Evolutionary conservation across 164 flowering plant genomes (phyloP), one percentile per base, ranked within the genome.

Genomic region (Amborella trichopoda): DNA sequence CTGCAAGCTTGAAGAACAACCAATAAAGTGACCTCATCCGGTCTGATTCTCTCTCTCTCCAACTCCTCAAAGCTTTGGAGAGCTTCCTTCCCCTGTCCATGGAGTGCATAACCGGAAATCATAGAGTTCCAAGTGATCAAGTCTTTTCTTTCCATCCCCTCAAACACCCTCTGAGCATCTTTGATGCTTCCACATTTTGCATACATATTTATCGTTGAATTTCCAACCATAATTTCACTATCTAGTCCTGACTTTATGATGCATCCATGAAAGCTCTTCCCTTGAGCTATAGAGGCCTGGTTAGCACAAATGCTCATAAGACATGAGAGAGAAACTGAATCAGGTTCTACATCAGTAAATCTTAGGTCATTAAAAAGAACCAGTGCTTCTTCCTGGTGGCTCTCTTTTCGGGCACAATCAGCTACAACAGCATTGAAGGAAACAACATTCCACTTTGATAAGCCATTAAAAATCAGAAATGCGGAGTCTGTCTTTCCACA

Each of bases 111-210:
- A 14, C 58, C 62, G 22, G 71, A 67, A 30, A 67, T 25, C 28
- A 63, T 59, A 8, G 65, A 50, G 41, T 67, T 63, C 68, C 65
- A 59, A 22, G 62, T 62, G 28, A 63, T 38, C 0, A 22, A 26
- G 48, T 63, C 65, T 48, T 27, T 56, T 30, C 17, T 6, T 6
- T n/a, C 43, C 51, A 67, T 52, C 33, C 54, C 30, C 23, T 36
- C 21, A 36, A 67, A 63, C 44, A 48, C 49, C 40, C 36, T 26
- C 49, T 18, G 23, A 39, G 71, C 58, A 52, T 53, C 59, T 26
- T 46, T 36, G n/a, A 63, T 59, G 62, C 54, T 46, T 14, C 65
- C 68, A 49, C 65, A 67, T 67, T 67, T 67, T 27, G 65, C 68
- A 46, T 63, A 63, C 62, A 67, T 63, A 13, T 59, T 55, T 4